These are phyloP conservation scores for Monarda citriodora DNA, from an alignment of 305 asterid genomes.

Conservation along the genomic window DNA sequence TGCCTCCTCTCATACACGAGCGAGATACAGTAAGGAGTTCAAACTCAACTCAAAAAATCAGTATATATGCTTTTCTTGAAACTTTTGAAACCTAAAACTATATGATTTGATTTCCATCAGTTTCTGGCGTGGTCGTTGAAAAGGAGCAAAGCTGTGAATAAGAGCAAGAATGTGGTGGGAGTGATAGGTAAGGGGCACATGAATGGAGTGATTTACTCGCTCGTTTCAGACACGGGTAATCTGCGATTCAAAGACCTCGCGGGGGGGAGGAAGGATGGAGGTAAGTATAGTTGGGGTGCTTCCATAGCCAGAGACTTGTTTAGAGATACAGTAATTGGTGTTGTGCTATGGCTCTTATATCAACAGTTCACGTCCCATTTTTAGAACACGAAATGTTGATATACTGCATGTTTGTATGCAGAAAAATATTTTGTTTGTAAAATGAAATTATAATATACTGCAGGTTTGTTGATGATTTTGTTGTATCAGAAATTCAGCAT, in stretches of 20 bases:
- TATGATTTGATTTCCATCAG: slow-evolving; percentile 24
- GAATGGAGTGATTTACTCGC: slow-evolving; percentile 89
- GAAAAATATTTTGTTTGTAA: background rate
- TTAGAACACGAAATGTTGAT: slow-evolving; percentile 8
- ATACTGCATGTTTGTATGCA: background rate
- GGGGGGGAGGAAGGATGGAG: slow-evolving; percentile 58
- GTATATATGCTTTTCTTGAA: background rate
- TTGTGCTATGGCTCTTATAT: slow-evolving; percentile 67
- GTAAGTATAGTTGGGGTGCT: slow-evolving; percentile 42
- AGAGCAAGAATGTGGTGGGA: slow-evolving; percentile 76
- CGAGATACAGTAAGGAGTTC: slow-evolving; percentile 77
- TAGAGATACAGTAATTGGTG: slow-evolving; percentile 69
- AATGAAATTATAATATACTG: background rate
- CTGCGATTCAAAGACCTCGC: slow-evolving; percentile 77
- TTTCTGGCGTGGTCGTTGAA: slow-evolving; percentile 93
- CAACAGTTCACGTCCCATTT: slow-evolving; percentile 43
- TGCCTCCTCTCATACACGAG: slow-evolving; percentile 81
- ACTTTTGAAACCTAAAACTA: background rate
- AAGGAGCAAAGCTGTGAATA: slow-evolving; percentile 95
- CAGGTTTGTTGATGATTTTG: too few relatives aligned
- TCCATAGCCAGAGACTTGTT: slow-evolving; percentile 48
- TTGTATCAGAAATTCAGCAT: too few relatives aligned
- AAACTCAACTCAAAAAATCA: background rate
- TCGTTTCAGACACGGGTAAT: slow-evolving; percentile 85
- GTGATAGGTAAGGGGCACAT: slow-evolving; percentile 90